Evolutionary conservation across 1,284 basidiomycete species (phyloP), one percentile per base, ranked within the genome.

Genomic region (Blastosporella zonata): DNA sequence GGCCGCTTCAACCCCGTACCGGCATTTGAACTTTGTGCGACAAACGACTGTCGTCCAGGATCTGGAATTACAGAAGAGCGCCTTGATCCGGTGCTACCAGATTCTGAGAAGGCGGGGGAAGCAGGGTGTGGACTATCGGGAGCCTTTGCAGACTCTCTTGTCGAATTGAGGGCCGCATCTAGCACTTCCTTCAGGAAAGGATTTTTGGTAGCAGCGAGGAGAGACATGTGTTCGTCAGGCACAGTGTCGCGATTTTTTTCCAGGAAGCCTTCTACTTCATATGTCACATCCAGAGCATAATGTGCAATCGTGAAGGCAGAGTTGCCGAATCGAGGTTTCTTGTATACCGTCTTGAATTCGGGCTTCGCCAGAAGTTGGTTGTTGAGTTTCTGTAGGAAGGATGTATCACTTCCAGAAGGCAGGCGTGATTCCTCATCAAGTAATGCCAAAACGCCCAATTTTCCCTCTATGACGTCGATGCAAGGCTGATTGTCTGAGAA

Each of bases 211-310:
- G 77, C 71, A 47, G 87, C 84, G 27, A 99, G 78, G 9, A 99
- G 75, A 6, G 82, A 73, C 77, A 99, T 90, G 49, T 97, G 96
- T 64, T 99, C 97, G 61, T 99, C 97, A 0, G 97, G 97, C 1
- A 99, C 97, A 1, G 97, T 97, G 68, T 99, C 97, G 46, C 95
- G 79, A 66, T 99, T 99, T 78, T 99, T 99, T 71, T 99, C 97
- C 65, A 99, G 76, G 71, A 99, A 99, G 13, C 97, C 95, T 55
- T 98, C 96, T 6, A 90, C 93, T 63, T 98, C 95, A 69, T 99
- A 99, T 1, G 94, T 97, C 52, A 99, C 97, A 67, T 99, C 95
- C 59, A 95, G 77, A 6, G 97, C 97, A 66, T 99, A 99, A 67
- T 99, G 97, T 6, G 95, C 90, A 60, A 99, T 95, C 1, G 96